Evolutionary conservation across 108 stramenopile species (phyloP).

Genomic region (Cafeteria roenbergensis): DNA sequence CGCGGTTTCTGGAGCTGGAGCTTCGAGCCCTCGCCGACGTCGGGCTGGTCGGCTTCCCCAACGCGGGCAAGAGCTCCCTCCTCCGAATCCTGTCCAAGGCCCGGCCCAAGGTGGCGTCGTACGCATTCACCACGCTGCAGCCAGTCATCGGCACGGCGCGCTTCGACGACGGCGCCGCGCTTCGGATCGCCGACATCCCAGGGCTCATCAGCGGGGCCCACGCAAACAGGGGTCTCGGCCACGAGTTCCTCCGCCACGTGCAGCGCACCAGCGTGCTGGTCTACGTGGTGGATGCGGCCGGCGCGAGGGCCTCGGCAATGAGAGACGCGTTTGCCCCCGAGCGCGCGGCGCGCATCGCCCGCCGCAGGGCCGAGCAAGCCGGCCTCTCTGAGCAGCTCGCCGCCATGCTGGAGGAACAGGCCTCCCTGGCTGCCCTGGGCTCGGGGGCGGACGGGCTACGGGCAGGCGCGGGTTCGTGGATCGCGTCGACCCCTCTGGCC

Average conservation of each 20-base stretch:
- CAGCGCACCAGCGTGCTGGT: constrained; percentile 60
- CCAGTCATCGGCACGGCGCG: constrained; percentile 76
- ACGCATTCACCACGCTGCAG: constrained; percentile 91
- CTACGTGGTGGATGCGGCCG: constrained; percentile 33
- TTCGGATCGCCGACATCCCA: constrained; percentile 83
- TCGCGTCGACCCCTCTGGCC: no score
- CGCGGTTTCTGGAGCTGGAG: constrained; percentile 63
- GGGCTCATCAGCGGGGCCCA: constrained; percentile 88
- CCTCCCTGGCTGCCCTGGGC: no score
- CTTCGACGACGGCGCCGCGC: constrained; percentile 57
- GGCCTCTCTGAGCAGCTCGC: no score
- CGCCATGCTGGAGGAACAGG: no score
- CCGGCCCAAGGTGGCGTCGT: constrained; percentile 76
- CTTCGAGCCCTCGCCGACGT: constrained; percentile 87
- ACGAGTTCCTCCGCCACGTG: constrained; percentile 80
- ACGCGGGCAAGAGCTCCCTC: constrained; percentile 84
- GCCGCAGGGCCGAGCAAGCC: no score
- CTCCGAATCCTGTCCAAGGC: constrained; percentile 72
- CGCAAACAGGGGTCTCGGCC: constrained; percentile 76
- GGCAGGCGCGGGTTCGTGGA: no score
- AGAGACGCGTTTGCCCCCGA: no score
- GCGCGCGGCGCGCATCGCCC: no score
- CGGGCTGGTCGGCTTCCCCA: constrained; percentile 95
- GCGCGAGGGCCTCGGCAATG: no score
- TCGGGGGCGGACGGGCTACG: no score